Evolutionary conservation across 768 basidiomycete genomes (phyloP).

Genomic region (Boletus bicolor): DNA sequence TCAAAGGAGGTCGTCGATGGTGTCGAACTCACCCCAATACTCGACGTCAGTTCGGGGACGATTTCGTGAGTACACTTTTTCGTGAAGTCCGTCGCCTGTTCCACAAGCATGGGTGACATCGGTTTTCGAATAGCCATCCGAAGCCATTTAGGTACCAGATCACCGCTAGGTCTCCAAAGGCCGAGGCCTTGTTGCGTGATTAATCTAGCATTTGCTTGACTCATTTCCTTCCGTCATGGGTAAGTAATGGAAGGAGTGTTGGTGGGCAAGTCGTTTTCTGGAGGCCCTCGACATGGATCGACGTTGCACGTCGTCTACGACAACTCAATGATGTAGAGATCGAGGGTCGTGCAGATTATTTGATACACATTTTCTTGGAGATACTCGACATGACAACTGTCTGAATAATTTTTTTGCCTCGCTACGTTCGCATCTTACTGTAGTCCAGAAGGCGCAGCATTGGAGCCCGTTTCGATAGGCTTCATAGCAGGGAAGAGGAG

Average conservation of each 20-base stretch:
- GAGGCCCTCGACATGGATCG: no score
- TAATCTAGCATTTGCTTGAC: background rate
- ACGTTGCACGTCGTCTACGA: background rate
- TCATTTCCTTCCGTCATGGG: no score
- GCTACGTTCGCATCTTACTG: constrained; percentile 11
- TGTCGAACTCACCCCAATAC: constrained; percentile 40
- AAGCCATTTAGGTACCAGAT: constrained; percentile 56
- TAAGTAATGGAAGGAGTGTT: no score
- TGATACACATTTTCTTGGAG: background rate
- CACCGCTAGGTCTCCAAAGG: constrained; percentile 48
- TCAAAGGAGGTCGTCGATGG: constrained; percentile 40
- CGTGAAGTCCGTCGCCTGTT: no score
- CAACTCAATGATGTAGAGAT: background rate
- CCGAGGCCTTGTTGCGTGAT: constrained; percentile 17
- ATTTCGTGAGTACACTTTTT: constrained; percentile 37
- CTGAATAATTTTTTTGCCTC: constrained; percentile 28
- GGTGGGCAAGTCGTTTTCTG: background rate
- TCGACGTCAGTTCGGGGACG: constrained; percentile 40
- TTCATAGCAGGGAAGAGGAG: constrained; percentile 97
- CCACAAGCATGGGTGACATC: background rate
- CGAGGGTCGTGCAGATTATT: background rate
- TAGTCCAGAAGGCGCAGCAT: constrained; percentile 29
- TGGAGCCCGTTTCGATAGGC: constrained; percentile 57
- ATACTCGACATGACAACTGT: background rate
- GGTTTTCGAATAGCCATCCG: constrained; percentile 36